Evolutionary conservation across 805 yeast genomes (phyloP).

Genomic region (Komagataella ulmi): DNA sequence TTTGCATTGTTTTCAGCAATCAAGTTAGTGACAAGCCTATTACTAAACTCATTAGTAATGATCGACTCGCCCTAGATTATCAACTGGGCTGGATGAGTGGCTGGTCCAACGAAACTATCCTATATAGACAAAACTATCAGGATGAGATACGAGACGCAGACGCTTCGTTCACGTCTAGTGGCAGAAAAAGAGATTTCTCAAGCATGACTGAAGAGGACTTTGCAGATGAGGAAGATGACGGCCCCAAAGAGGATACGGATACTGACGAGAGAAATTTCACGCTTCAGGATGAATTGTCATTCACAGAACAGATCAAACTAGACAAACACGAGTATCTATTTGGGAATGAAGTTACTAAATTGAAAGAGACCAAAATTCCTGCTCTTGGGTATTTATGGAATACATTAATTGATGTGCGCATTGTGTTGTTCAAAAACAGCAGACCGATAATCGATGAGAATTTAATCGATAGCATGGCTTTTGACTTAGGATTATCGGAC

Average conservation of each 20-base stretch:
- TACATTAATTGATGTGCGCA: conserved; percentile 33
- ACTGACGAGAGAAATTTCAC: conserved; percentile 1
- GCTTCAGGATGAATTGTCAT: conserved; percentile 5
- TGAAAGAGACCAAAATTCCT: conserved; percentile 26
- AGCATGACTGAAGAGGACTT: background rate
- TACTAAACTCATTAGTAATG: conserved; percentile 15
- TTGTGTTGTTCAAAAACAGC: conserved; percentile 28
- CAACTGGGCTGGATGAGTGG: conserved; percentile 68
- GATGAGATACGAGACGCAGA: conserved; percentile 6
- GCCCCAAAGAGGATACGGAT: conserved; percentile 3
- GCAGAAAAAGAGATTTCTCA: background rate
- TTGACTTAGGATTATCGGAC: conserved; percentile 7
- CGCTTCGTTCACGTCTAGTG: background rate
- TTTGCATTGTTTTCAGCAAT: conserved; percentile 63
- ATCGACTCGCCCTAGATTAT: conserved; percentile 34
- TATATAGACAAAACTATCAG: conserved; percentile 13
- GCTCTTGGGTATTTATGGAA: conserved; percentile 46
- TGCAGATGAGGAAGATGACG: background rate
- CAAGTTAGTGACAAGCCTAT: conserved; percentile 61
- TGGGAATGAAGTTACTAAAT: conserved; percentile 17
- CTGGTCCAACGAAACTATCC: conserved; percentile 41
- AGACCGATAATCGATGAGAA: conserved; percentile 23
- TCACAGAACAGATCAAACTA: conserved; percentile 10
- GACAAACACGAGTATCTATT: conserved; percentile 15
- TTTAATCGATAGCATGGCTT: conserved; percentile 13